Base-by-base conservation (phyloP, 1,284 basidiomycete genomes). In the Caloboletus inedulis region DNA sequence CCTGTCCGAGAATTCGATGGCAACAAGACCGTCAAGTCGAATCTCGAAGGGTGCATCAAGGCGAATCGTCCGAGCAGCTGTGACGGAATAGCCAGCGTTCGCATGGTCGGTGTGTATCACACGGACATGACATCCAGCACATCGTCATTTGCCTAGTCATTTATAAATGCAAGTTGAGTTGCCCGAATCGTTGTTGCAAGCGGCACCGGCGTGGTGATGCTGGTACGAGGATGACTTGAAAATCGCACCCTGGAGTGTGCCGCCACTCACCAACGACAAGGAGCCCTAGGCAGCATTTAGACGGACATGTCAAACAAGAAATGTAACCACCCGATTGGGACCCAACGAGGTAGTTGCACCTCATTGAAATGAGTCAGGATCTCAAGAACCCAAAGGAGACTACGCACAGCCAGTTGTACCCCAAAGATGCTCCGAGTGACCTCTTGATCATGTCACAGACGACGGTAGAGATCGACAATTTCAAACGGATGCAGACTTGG, bases 101-200 rank as follows among this genome's bases (percentile, higher is more conserved):
- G 23, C 23, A 37, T 52, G 42, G 36, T 49, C 56, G 46, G 16
- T 44, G 44, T 54, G 45, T 29, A 49, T 61, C 47, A 58, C 54
- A 55, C 66, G 63, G 66, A 69, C 51, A 69, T 64, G 64, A 66
- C 63, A 54, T 48, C 37, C 53, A 66, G 43, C 51, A 52, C 48
- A 51, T 58, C 50, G 33, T 41, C 29, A 19, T 49, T 33, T 33
- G 7, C 37, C 40, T 44, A 37, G 48, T 36, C 45, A 36, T 44
- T 47, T 27, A 36, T 53, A 63, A 41, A 53, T 48, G 65, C 51
- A 51, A 51, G 44, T 27, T 21, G 33, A 47, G 51, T 47, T 66
- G 36, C 63, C 52, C 29, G 43, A 64, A 58, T 36, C 39, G 46
- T 48, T 41, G n/a, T 39, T 41, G 62, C 43, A 35, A 62, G 44